A percentile compares a stretch with the other conserved stretches of the same genome.
Conservation (phyloP, 345 rosid species). For the Heritiera fomes region DNA sequence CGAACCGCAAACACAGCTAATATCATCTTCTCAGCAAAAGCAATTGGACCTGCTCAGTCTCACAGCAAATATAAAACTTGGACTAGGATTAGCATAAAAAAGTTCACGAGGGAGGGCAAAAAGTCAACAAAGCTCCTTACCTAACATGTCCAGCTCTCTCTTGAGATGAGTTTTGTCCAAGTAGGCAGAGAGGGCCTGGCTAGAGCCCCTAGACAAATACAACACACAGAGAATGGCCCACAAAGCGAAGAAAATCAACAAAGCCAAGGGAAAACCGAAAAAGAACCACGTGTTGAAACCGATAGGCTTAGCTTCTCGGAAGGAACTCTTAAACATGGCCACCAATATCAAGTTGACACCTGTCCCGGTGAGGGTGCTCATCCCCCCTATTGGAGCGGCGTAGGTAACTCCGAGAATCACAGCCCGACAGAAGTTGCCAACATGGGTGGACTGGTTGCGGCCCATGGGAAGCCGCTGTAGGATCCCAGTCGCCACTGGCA, state of each 20-base stretch:
- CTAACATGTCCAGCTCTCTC: slow-evolving; percentile 67
- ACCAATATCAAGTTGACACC: slow-evolving; percentile 90
- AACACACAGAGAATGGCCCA: slow-evolving; percentile 73
- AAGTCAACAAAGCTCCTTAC: slow-evolving; percentile 24
- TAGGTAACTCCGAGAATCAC: slow-evolving; percentile 83
- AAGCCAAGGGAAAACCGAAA: slow-evolving; percentile 78
- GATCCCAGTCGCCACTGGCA: slow-evolving; percentile 97
- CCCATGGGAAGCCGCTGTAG: slow-evolving; percentile 66
- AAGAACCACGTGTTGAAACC: slow-evolving; percentile 86
- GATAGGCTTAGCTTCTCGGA: slow-evolving; percentile 64
- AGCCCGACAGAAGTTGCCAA: slow-evolving; percentile 58
- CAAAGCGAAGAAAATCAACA: slow-evolving; percentile 56
- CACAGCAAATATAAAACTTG: neutral
- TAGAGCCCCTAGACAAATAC: slow-evolving; percentile 61
- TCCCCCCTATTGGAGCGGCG: slow-evolving; percentile 78
- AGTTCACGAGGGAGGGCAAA: neutral
- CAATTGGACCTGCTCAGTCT: slow-evolving; percentile 66
- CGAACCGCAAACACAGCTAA: slow-evolving; percentile 66
- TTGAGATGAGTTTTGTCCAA: slow-evolving; percentile 64
- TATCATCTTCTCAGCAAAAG: slow-evolving; percentile 88
- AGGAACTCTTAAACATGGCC: slow-evolving; percentile 90
- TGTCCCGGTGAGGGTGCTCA: slow-evolving; percentile 92
- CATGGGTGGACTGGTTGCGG: slow-evolving; percentile 26
- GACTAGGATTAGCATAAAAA: neutral
- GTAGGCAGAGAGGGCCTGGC: slow-evolving; percentile 55